A percentile compares a stretch with the other conserved stretches of the same genome.
Conservation (phyloP, 208 protist species). For the Balamuthia mandrillaris region DNA sequence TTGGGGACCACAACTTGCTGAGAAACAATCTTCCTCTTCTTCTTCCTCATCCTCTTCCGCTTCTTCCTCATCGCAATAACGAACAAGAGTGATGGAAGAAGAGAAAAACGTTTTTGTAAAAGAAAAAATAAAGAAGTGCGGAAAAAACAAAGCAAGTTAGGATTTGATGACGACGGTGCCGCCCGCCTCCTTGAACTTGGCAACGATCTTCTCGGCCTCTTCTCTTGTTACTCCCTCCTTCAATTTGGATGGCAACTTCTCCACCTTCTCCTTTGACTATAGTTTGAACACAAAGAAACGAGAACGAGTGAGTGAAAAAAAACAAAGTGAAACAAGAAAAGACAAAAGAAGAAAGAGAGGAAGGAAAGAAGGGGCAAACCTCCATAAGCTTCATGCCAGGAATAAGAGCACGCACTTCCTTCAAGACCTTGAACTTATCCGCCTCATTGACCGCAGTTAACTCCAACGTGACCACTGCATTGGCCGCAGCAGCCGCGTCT, state of each 20-base stretch:
- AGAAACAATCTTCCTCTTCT: too few species aligned
- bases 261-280: conserved; percentile 42
- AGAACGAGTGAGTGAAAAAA: neutral
- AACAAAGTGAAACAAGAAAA: neutral
- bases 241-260: conserved; percentile 37
- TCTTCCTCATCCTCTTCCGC: too few species aligned
- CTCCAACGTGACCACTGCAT: conserved; percentile 14
- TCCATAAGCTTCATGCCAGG: conserved; percentile 42
- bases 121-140: too few species aligned
- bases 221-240: conserved; percentile 35
- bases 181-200: conserved; percentile 42
- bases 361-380: neutral
- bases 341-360: neutral
- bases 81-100: too few species aligned
- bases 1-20: too few species aligned
- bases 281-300: neutral
- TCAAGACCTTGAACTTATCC: conserved; percentile 45
- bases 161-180: conserved; percentile 41
- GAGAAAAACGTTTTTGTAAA: too few species aligned
- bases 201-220: conserved; percentile 6
- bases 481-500: too few species aligned
- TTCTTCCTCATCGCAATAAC: too few species aligned
- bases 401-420: conserved; percentile 28
- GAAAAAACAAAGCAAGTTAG: too few species aligned
- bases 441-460: conserved; percentile 16